Percentiles rank a stretch among this genome's conserved stretches.
Conservation (phyloP, 2,329 filamentous ascomycete species). For the Alternaria metachromatica region DNA sequence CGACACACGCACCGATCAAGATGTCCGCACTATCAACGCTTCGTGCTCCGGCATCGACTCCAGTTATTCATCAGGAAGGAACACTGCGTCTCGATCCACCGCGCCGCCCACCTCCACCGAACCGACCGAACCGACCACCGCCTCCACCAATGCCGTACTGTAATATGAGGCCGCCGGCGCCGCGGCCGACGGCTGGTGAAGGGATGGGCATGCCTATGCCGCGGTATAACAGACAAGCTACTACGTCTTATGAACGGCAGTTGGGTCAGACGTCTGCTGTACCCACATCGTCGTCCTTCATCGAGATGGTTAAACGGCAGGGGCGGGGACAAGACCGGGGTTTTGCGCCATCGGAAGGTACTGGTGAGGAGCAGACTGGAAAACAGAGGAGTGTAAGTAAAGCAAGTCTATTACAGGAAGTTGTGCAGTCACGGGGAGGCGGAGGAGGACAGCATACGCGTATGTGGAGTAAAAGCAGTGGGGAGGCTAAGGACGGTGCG, state of each 20-base stretch:
- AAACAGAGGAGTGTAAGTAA: background rate
- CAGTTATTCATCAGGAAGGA: no score
- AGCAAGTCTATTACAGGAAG: background rate
- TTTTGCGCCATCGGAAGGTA: background rate
- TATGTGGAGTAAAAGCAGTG: background rate
- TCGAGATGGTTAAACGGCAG: background rate
- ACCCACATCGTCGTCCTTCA: background rate
- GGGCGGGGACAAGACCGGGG: no score
- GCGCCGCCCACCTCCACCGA: background rate
- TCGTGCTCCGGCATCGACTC: no score
- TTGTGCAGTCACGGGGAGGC: background rate
- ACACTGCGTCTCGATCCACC: background rate
- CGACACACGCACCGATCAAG: background rate
- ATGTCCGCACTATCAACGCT: background rate
- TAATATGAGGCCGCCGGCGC: background rate
- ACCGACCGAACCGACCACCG: rapidly evolving
- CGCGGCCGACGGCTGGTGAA: background rate
- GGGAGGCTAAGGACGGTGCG: background rate
- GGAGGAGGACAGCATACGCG: background rate
- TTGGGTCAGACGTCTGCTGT: background rate
- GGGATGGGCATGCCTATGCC: background rate
- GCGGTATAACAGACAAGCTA: background rate
- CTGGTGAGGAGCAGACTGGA: background rate
- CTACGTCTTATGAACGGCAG: background rate
- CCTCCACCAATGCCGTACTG: background rate